A percentile compares a stretch with the other conserved stretches of the same genome.
These are phyloP conservation scores for Blastocladiella britannica DNA, from an alignment of 192 early-diverging fungal species.

Conservation along the genomic window DNA sequence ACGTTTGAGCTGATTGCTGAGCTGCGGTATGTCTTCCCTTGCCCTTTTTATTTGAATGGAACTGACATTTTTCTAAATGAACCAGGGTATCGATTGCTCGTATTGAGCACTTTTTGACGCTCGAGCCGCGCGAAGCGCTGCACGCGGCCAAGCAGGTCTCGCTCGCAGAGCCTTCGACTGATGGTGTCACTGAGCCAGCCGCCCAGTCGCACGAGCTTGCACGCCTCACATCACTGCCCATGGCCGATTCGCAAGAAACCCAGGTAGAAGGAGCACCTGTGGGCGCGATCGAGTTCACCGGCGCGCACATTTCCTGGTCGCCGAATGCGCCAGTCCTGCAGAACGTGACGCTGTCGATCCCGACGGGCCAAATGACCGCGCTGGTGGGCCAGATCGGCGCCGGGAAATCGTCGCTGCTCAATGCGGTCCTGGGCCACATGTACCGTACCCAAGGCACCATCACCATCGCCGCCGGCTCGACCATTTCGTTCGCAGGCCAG, in stretches of 20 bases:
- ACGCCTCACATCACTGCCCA: no score
- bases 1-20: background rate
- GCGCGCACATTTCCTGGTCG: slow-evolving; percentile 33
- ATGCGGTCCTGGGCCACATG: slow-evolving; percentile 44
- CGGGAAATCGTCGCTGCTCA: slow-evolving; percentile 45
- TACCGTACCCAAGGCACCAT: no score
- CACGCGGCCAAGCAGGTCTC: no score
- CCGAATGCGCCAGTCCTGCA: slow-evolving; percentile 28
- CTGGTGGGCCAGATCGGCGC: slow-evolving; percentile 74
- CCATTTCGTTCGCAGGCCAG: no score
- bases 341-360: slow-evolving; percentile 38
- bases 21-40: background rate
- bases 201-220: no score
- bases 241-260: no score
- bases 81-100: background rate
- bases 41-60: background rate
- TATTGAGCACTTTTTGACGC: background rate
- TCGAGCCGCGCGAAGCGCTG: no score
- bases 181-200: no score
- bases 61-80: background rate
- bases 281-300: slow-evolving; percentile 33
- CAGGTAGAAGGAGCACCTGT: no score
- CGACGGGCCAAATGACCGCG: slow-evolving; percentile 47
- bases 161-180: no score
- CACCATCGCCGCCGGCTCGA: no score